A percentile compares a stretch with the other conserved stretches of the same genome.
These are phyloP conservation scores for Populus hybrid DNA, from an alignment of 441 rosid genomes.

Conservation along the genomic window DNA sequence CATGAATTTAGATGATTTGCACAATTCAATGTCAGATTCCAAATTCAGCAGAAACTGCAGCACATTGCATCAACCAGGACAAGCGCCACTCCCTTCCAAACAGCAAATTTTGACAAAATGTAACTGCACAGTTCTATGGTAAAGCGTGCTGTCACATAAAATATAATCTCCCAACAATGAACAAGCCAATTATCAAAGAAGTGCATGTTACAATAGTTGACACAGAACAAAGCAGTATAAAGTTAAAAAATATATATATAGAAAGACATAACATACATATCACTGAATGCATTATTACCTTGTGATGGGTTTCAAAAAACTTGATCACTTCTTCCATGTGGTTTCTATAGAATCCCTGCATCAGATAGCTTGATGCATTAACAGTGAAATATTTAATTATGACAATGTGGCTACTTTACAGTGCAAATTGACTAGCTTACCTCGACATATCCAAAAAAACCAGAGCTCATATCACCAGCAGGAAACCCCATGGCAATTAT, in stretches of 20 bases:
- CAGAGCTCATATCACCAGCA: constrained; percentile 97
- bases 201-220: not conserved
- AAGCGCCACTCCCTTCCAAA: not conserved
- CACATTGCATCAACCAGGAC: not conserved
- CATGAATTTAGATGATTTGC: not conserved
- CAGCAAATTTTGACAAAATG: not conserved
- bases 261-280: not conserved
- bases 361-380: constrained; percentile 18
- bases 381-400: not conserved
- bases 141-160: no score
- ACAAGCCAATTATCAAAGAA: not conserved
- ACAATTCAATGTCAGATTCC: not conserved
- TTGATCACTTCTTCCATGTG: constrained; percentile 99
- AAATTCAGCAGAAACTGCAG: not conserved
- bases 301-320: constrained; percentile 95
- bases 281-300: constrained; percentile 40
- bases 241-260: not conserved
- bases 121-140: not conserved
- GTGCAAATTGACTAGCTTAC: constrained; percentile 31
- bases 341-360: constrained; percentile 97
- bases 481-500: constrained; percentile 98
- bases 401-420: not conserved
- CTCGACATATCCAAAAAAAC: constrained; percentile 91
- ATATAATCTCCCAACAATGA: not conserved
- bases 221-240: not conserved